Percentiles rank a stretch among this genome's conserved stretches.
Conservation (phyloP, 768 basidiomycete species). For the Boletus sensibilis region DNA sequence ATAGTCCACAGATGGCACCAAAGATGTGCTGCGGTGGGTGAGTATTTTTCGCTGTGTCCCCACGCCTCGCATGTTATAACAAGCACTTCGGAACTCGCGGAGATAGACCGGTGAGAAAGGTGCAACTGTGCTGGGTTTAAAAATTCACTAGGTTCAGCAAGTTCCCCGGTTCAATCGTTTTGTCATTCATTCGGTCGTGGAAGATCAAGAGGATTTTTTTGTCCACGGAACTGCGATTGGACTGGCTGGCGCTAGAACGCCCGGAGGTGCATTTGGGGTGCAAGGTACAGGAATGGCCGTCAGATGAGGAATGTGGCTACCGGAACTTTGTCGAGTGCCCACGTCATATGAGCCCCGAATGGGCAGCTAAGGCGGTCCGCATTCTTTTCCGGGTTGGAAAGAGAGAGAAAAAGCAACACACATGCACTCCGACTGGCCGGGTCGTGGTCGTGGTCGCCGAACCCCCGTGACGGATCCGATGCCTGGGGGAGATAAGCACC, state of each 20-base stretch:
- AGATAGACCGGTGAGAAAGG: constrained; percentile 4
- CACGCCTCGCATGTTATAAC: constrained; percentile 6
- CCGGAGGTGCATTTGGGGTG: not conserved
- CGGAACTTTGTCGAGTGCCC: not conserved
- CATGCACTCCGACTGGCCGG: not conserved
- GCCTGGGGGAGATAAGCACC: constrained; percentile 6
- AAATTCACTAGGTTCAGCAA: not conserved
- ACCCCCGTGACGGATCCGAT: constrained; percentile 11
- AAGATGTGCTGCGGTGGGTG: not conserved
- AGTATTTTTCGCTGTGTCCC: not conserved
- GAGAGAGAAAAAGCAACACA: not conserved
- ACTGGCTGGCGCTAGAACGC: constrained; percentile 5
- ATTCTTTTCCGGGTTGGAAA: not conserved
- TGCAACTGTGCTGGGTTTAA: not conserved
- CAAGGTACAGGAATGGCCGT: not conserved
- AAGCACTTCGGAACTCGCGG: not conserved
- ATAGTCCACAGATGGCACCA: not conserved
- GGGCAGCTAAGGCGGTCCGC: not conserved
- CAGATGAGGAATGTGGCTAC: not conserved
- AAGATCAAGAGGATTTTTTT: not conserved
- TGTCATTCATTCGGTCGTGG: not conserved
- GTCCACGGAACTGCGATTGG: not conserved
- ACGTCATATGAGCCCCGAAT: not conserved
- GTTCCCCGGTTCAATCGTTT: not conserved
- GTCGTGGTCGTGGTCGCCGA: not conserved